Base-by-base conservation (phyloP, 352 stramenopile genomes). In the Phytophthora capsici region DNA sequence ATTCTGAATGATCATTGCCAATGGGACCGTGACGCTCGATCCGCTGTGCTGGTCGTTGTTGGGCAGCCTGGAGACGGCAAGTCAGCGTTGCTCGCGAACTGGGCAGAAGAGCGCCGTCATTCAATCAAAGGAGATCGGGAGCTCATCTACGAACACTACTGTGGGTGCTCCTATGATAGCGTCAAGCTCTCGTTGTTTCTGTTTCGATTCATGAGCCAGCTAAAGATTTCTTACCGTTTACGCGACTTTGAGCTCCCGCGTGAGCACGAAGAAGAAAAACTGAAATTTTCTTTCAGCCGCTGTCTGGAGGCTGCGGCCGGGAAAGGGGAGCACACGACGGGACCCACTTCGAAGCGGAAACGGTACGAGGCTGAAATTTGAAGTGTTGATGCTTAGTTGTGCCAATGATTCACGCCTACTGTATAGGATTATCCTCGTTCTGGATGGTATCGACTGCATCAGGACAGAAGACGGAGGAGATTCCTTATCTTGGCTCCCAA, bases 401-500 rank as follows among this genome's bases (percentile, higher is more conserved):
- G 17, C 17, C 36, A 23, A 45, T 58, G 9, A 61, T n/a, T n/a
- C 36, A 20, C 45, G 16, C 50, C 6, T 54, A 4, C 13, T 59
- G 30, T 43, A 5, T 25, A 94, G 86, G 30, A 93, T 95, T 59
- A 71, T 95, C 12, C 75, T 95, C 10, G 71, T 95, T 26, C 59
- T 95, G 3, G 87, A 95, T 44, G 85, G 87, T 1, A 91, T 94
- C 45, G 87, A 94, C 61, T 93, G 82, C 47, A 77, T 95, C 23
- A 78, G 83, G 28, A 94, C 82, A 16, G 84, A 91, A 52, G 87
- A 95, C 38, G 87, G 87, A n/a, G 80, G 84, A 1, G 85, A 95
- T 69, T 93, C 84, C 26, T 65, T 95, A 6, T 94, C 82, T n/a
- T 95, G 87, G 87, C 69, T 95, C 19, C 85, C 87, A 19, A 95